These are phyloP conservation scores for Cucumis hystrix DNA, from an alignment of 306 rosid species.

Conservation along the genomic window DNA sequence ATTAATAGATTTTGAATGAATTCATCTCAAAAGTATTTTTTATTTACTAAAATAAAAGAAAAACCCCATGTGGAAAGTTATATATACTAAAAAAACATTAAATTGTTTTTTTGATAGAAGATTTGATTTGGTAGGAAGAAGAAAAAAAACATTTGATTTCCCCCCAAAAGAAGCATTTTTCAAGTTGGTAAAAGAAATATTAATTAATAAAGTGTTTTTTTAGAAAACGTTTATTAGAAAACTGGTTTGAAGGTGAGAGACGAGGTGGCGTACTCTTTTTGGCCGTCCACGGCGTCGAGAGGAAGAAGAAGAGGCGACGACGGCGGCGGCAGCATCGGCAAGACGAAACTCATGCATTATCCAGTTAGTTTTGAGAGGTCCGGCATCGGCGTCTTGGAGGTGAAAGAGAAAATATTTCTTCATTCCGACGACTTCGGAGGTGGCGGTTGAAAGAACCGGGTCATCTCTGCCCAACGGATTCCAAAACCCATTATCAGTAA, in stretches of 20 bases:
- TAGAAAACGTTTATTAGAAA: no score
- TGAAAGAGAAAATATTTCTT: conserved; percentile 54
- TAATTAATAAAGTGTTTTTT: no score
- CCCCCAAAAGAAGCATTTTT: no score
- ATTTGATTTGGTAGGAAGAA: no score
- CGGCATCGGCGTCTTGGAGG: conserved; percentile 28
- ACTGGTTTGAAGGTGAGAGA: neutral
- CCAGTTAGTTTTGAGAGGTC: conserved; percentile 58
- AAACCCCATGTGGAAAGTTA: no score
- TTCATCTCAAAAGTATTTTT: no score
- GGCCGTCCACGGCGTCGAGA: conserved; percentile 47
- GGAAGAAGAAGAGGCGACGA: conserved; percentile 11
- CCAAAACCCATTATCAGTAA: conserved; percentile 64
- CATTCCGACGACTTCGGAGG: conserved; percentile 45
- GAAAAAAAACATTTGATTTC: no score
- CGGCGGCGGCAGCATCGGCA: conserved; percentile 24
- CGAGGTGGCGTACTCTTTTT: conserved; percentile 31
- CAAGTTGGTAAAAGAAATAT: no score
- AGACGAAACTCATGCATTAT: conserved; percentile 81
- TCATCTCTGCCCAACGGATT: conserved; percentile 59
- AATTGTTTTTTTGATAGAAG: no score
- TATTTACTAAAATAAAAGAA: no score
- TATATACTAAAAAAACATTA: no score
- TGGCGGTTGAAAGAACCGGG: conserved; percentile 29
- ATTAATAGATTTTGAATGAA: no score